Evolutionary conservation across 1,284 basidiomycete species (phyloP), one percentile per base, ranked within the genome.

Genomic region (Vanrija sp.): DNA sequence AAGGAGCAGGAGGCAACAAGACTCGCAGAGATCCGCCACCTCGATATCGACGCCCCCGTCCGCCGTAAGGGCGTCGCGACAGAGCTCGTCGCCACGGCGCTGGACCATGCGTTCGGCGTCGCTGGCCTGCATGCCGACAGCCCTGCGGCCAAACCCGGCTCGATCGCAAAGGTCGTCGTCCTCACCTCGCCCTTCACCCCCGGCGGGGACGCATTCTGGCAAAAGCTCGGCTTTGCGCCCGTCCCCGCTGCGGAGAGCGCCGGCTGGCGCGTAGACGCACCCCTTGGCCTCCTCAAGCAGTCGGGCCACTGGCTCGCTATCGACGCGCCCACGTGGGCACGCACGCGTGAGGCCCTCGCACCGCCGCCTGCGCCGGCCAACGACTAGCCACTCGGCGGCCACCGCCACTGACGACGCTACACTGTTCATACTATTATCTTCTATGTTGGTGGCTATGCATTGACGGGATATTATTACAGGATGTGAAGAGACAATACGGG

Each of bases 11-110:
- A 14, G 6, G 23, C 18, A 3, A 16, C 15, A 6, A n/a, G 24
- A 4, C 77, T 78, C 15, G 86, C 84, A 9, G 77, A 80, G n/a
- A 84, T 91, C 57, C 83, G 87, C 24, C 89, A 90, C 68, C 83
- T 89, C 67, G 85, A 82, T 62, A 81, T 88, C 38, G 84, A 87
- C 47, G 82, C 84, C 53, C 78, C 76, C 6, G 87, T 83, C 65
- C 80, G 86, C 41, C 62, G 62, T 6, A 75, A 80, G 14, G 78
- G 78, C 6, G 78, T 87, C 38, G 85, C 87, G 62, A 76, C 82
- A 15, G 88, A 89, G 67, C 73, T 91, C 22, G 73, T 90, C 14
- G 64, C 77, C 19, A 78, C 82, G 61, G 86, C 84, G 0, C 68
- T 85, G 14, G 73, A 78, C 39, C 78, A 80, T 56, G 82, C 82